Base-by-base conservation (phyloP, 768 basidiomycete species). In the Tylopilus felleus region DNA sequence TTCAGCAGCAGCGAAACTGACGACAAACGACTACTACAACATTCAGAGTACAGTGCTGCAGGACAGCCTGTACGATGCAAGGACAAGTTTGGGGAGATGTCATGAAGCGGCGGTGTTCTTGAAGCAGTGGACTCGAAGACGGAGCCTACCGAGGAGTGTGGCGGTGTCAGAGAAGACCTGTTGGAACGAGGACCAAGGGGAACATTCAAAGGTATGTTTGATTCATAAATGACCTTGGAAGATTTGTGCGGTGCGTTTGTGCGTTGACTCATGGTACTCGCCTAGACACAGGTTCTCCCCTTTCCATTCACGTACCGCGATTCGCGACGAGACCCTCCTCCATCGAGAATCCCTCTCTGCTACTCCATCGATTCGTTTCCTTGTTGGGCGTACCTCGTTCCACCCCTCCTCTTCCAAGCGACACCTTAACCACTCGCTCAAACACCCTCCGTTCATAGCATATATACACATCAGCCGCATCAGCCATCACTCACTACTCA, bases 311-410 rank as follows among this genome's bases (percentile, higher is more conserved):
- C 40, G 42, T 38, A 19, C 36, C 35, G 33, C 47, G 62, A 54
- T 60, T 53, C 61, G 50, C 25, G 29, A 48, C 56, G 41, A 42
- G 6, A n/a, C n/a, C 17, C 40, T 33, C 29, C 38, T 31, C 33
- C 51, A 59, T 60, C 57, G 61, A 48, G 61, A 51, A 62, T 63
- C 57, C n/a, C n/a, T n/a, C n/a, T n/a, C n/a, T n/a, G n/a, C n/a
- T n/a, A n/a, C n/a, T n/a, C 25, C 28, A 25, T 29, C 40, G 22
- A 8, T 21, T 47, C 49, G 25, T 57, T 40, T 47, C 60, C 60
- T 10, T 22, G 35, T 52, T 46, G 7, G 39, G 46, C 19, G 23
- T 5, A 16, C 25, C 56, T 42, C 40, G 8, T 28, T n/a, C 27
- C 43, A 25, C 35, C 2, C 13, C 25, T 28, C 38, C 12, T 38